Conservation (phyloP, 441 rosid genomes). For the Biscutella laevigata region DNA sequence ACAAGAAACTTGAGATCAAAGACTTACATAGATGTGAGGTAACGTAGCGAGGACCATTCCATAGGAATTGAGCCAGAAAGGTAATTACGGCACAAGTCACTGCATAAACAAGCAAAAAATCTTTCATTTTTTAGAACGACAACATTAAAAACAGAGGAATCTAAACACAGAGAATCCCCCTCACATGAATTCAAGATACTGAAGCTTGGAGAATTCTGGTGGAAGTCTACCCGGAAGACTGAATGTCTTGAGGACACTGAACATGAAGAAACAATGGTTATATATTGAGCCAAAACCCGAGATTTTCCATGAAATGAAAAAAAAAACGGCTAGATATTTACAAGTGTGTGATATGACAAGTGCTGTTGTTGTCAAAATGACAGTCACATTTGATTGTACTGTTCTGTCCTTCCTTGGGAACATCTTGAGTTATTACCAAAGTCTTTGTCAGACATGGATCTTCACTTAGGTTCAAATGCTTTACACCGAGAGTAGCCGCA, state of each 20-base stretch:
- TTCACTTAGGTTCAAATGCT: constrained; percentile 21
- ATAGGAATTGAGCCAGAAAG: constrained; percentile 54
- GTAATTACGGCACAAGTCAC: constrained; percentile 58
- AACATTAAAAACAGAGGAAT: background rate
- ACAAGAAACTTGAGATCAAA: background rate
- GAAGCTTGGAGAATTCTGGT: constrained; percentile 35
- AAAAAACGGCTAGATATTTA: constrained; percentile 13
- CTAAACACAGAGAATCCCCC: constrained; percentile 11
- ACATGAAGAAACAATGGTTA: constrained; percentile 12
- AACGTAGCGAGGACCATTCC: constrained; percentile 45
- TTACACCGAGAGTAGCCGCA: constrained; percentile 15
- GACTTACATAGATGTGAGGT: constrained; percentile 37
- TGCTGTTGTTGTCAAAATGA: constrained; percentile 29
- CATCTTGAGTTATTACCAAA: constrained; percentile 19
- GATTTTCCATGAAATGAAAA: background rate
- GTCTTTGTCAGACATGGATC: constrained; percentile 29
- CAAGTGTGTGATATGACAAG: constrained; percentile 36
- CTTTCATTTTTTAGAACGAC: background rate
- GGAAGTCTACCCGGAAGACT: constrained; percentile 46
- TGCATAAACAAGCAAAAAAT: constrained; percentile 19
- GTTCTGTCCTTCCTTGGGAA: constrained; percentile 17
- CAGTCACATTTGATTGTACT: constrained; percentile 27
- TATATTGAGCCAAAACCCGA: background rate
- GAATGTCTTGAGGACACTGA: constrained; percentile 29
- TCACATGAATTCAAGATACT: constrained; percentile 33